Conservation (phyloP, 164 flowering plant species). For the Amborella trichopoda region DNA sequence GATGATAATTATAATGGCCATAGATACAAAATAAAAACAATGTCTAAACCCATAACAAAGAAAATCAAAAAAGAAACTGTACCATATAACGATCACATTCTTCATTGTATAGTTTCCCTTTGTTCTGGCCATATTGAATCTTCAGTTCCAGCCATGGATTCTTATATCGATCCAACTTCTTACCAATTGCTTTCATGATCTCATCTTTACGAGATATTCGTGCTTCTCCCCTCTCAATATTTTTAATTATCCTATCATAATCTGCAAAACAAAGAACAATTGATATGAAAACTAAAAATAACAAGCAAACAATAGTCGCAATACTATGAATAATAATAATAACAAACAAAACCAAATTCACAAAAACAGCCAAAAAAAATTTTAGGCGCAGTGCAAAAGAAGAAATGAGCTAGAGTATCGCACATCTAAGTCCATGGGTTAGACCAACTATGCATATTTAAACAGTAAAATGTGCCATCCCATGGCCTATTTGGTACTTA, state of each 20-base stretch:
- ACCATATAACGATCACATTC: conserved; percentile 99
- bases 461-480: too few relatives aligned
- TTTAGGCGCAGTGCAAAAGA: too few relatives aligned
- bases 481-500: too few relatives aligned
- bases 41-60: background rate
- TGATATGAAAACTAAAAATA: too few relatives aligned
- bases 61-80: conserved; percentile 1
- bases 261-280: conserved; percentile 27
- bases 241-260: conserved; percentile 90
- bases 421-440: too few relatives aligned
- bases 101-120: conserved; percentile 97
- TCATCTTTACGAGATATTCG: conserved; percentile 94
- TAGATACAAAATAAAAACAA: background rate
- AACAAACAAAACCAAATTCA: too few relatives aligned
- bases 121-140: conserved; percentile 99
- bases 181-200: conserved; percentile 98
- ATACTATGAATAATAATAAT: too few relatives aligned
- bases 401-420: too few relatives aligned
- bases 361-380: too few relatives aligned
- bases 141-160: conserved; percentile 98
- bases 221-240: conserved; percentile 95
- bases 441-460: too few relatives aligned
- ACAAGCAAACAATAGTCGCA: too few relatives aligned
- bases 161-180: conserved; percentile 97
- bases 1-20: background rate